Base-by-base conservation (phyloP, 1,284 basidiomycete species). In the Mycena sp. region DNA sequence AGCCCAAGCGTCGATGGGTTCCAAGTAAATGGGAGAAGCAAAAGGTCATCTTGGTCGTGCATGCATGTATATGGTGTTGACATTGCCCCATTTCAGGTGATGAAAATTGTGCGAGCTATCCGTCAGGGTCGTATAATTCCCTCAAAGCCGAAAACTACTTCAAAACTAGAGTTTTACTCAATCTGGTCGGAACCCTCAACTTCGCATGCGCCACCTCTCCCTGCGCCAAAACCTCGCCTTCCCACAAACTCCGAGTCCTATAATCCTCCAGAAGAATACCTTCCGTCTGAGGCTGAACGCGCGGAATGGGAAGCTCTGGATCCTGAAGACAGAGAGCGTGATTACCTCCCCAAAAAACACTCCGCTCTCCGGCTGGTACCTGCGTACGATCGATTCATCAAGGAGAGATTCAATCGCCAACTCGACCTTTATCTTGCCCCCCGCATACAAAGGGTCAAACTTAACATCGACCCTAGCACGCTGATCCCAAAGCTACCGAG, bases 11-110 rank as follows among this genome's bases (percentile, higher is more conserved):
- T 55, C 87, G 98, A 57, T 99, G 97, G 88, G 88, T 99, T 6
- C 95, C 97, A 14, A 97, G 94, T 81, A 99, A 98, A 84, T 99
- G 98, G 98, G 98, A 99, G 81, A 98, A 99, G 81, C 91, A 98
- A 85, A 99, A 99, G 87, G 95, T 93, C 63, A 78, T 62, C 4
- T 30, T 51, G 32, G 56, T 50, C 21, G 16, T 25, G 45, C 7
- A 43, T 35, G 41, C 12, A 25, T 51, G 30, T 45, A 35, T 40
- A 28, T 51, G 26, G 45, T 21, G 26, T 52, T 72, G 51, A 61
- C 41, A 23, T 45, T 37, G 35, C 25, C 40, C 29, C 11, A 10
- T 37, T 58, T 49, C 67, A 96, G 94, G 88, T 99, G 70, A 98
- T 99, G 96, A 99, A 99, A 87, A 99, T 99, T 70, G 97, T 99